These are phyloP conservation scores for Mycena albidolilacea DNA, from an alignment of 768 basidiomycete species.

Conservation along the genomic window DNA sequence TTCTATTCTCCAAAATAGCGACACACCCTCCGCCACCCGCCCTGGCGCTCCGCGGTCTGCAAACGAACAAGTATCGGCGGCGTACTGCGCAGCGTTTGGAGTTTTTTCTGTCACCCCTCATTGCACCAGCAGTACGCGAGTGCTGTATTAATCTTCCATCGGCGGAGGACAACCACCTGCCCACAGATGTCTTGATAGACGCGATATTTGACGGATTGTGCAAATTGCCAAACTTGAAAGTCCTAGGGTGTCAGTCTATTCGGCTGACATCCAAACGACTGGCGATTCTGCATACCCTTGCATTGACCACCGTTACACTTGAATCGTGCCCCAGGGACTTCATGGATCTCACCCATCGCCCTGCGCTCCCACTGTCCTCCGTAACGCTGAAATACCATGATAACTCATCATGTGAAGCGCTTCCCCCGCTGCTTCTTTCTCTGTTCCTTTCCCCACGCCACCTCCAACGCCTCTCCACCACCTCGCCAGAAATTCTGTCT, in stretches of 20 bases:
- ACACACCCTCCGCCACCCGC: slow-evolving; percentile 30
- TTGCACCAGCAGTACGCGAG: slow-evolving; percentile 39
- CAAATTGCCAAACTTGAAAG: slow-evolving; percentile 37
- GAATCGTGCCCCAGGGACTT: slow-evolving; percentile 37
- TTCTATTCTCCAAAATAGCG: slow-evolving; percentile 33
- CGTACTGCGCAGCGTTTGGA: slow-evolving; percentile 32
- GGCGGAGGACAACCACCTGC: slow-evolving; percentile 34
- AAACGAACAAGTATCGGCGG: slow-evolving; percentile 29
- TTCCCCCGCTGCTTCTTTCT: slow-evolving; percentile 27
- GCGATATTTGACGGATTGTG: slow-evolving; percentile 37
- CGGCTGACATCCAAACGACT: slow-evolving; percentile 29
- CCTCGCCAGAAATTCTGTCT: slow-evolving; percentile 27
- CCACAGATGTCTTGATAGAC: slow-evolving; percentile 38
- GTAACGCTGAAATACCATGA: slow-evolving; percentile 33
- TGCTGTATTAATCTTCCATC: slow-evolving; percentile 36
- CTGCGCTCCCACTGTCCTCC: slow-evolving; percentile 23
- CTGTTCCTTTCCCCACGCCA: slow-evolving; percentile 37
- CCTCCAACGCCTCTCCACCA: slow-evolving; percentile 30
- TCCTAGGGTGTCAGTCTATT: slow-evolving; percentile 25
- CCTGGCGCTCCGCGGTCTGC: slow-evolving; percentile 16
- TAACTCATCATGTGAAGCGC: slow-evolving; percentile 6
- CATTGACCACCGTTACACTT: slow-evolving; percentile 28
- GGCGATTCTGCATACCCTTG: slow-evolving; percentile 26
- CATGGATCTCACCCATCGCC: slow-evolving; percentile 14
- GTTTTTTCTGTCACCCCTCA: slow-evolving; percentile 36